Evolutionary conservation across 805 yeast species (phyloP), one percentile per base, ranked within the genome.

Genomic region (Lachancea sp.): DNA sequence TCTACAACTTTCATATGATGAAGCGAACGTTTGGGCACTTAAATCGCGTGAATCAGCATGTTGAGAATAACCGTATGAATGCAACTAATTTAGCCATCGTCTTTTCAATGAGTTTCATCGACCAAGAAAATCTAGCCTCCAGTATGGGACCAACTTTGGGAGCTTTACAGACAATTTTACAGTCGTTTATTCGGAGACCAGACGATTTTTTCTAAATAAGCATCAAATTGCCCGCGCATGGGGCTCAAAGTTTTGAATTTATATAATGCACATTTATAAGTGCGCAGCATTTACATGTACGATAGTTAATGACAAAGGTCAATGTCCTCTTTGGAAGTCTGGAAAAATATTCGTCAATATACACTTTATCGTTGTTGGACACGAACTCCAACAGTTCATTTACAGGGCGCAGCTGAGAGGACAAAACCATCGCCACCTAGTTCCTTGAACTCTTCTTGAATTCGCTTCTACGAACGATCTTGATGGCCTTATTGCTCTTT

Each of bases 21-120:
- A 76, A 76, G 52, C 64, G 83, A 36, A 67, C 90, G 40, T 69
- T 83, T 28, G 64, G 69, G 31, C 97, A 89, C 64, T 71, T 89
- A 65, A 69, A 73, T 48, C 72, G 71, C 48, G 80, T 90, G 18
- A 79, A 83, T 40, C 72, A 72, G 43, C 78, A 77, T 54, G 78
- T 80, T 33, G 78, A 74, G 8, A 65, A 64, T 34, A 90, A 90
- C 64, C 80, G 80, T 58, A 90, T 90, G 97, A 85, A 82, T 41
- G 77, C 95, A 2, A 80, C 87, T 1, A 90, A 90, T 56, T 65
- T 90, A 54, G 95, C 96, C 4, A 90, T 94, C 41, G 96, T 90
- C 5, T 82, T 90, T 53, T 71, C 81, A 4, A 77, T 77, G 78
- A 74, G 80, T 60, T 73, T 76, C 49, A 59, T 77, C 48, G 62